These are phyloP conservation scores for Aurifilum marmelostoma DNA, from an alignment of 2,329 filamentous ascomycete species.

Conservation along the genomic window DNA sequence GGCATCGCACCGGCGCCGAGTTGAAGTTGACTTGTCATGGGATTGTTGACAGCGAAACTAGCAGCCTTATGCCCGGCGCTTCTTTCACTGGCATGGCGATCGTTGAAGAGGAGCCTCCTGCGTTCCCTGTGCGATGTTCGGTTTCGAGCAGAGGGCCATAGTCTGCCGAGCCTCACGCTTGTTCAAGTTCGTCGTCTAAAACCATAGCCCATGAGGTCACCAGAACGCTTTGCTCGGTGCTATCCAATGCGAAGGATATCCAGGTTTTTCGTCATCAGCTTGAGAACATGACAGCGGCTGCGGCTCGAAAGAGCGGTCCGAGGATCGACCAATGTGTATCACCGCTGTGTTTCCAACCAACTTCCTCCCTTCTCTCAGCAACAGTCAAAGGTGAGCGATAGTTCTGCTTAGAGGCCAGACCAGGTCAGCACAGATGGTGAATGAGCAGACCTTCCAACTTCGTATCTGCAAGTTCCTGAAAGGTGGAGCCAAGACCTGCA, in stretches of 20 bases:
- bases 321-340: neutral
- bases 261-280: neutral
- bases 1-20: neutral
- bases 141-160: neutral
- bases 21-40: neutral
- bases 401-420: neutral
- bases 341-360: neutral
- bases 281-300: neutral
- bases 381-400: neutral
- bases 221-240: neutral
- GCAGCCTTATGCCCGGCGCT: constrained; percentile 4
- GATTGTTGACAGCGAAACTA: neutral
- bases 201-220: neutral
- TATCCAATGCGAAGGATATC: neutral
- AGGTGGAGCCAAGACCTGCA: neutral
- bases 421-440: neutral
- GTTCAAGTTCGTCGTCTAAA: neutral
- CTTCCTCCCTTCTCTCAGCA: neutral
- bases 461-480: neutral
- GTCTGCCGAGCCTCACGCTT: constrained; percentile 8
- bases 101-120: neutral
- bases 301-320: neutral
- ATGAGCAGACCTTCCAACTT: neutral
- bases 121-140: too few species aligned
- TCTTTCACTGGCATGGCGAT: constrained; percentile 3